Conservation (phyloP, 768 basidiomycete genomes). For the Boletus reticuloceps region DNA sequence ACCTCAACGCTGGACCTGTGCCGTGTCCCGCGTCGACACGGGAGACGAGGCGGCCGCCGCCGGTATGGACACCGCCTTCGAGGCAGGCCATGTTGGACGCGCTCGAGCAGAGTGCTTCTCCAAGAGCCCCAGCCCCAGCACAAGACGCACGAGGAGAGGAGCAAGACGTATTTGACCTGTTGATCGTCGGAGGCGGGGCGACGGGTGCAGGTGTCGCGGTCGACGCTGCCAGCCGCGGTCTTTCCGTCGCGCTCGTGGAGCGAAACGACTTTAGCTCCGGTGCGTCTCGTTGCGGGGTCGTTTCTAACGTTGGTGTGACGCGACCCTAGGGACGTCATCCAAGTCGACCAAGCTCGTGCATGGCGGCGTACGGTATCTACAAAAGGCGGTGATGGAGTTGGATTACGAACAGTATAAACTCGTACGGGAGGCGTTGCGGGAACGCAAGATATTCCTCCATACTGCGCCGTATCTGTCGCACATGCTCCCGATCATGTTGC, state of each 20-base stretch:
- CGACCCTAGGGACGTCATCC: slow-evolving; percentile 78
- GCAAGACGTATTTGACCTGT: slow-evolving; percentile 68
- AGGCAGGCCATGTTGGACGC: slow-evolving; percentile 61
- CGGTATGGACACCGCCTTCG: slow-evolving; percentile 76
- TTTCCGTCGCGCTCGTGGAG: slow-evolving; percentile 92
- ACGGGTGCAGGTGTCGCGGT: slow-evolving; percentile 97
- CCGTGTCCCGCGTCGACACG: slow-evolving; percentile 58
- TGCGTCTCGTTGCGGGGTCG: slow-evolving; percentile 32
- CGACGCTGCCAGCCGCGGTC: slow-evolving; percentile 87
- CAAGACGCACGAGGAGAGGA: slow-evolving; percentile 46
- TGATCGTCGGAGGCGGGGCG: slow-evolving; percentile 92
- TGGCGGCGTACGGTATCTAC: slow-evolving; percentile 95
- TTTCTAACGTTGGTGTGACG: too few relatives aligned
- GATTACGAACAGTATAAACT: slow-evolving; percentile 98
- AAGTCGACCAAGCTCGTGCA: slow-evolving; percentile 99
- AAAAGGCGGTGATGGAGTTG: slow-evolving; percentile 93
- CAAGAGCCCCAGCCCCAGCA: not conserved
- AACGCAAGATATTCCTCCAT: slow-evolving; percentile 90
- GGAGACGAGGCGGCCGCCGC: slow-evolving; percentile 68
- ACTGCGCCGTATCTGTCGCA: slow-evolving; percentile 91
- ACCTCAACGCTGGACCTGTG: slow-evolving; percentile 70
- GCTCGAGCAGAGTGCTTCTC: slow-evolving; percentile 32
- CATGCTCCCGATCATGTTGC: slow-evolving; percentile 97
- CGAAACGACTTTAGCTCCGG: slow-evolving; percentile 89
- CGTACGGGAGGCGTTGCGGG: slow-evolving; percentile 91